A percentile compares a stretch with the other conserved stretches of the same genome.
Conservation (phyloP, 768 basidiomycete species). For the Tulasnella calospora region DNA sequence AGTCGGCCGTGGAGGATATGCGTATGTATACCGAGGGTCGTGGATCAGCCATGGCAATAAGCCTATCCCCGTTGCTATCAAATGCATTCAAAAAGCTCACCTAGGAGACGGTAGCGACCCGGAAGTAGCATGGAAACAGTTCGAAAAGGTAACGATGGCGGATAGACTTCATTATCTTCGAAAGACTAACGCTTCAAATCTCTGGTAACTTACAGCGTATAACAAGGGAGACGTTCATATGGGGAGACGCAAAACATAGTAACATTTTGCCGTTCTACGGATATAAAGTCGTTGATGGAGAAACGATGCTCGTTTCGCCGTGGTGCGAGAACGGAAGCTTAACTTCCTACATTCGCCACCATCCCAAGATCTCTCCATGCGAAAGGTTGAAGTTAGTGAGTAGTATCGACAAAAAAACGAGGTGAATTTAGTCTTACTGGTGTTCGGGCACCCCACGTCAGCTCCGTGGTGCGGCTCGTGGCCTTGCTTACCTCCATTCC, state of each 20-base stretch:
- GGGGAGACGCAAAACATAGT: slow-evolving; percentile 7
- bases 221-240: neutral
- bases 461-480: neutral
- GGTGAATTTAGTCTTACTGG: no score
- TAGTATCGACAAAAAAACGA: neutral
- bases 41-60: neutral
- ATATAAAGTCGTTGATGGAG: slow-evolving; percentile 1
- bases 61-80: neutral
- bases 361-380: neutral
- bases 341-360: slow-evolving; percentile 11
- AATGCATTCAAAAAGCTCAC: neutral
- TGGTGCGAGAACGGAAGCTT: slow-evolving; percentile 25
- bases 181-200: neutral
- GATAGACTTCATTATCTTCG: neutral
- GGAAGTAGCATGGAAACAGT: neutral
- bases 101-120: neutral
- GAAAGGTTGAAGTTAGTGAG: neutral
- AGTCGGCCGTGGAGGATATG: neutral
- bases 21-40: neutral
- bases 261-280: slow-evolving; percentile 23
- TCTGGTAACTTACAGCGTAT: neutral
- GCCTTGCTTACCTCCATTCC: neutral
- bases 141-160: neutral
- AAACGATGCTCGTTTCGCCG: slow-evolving; percentile 21
- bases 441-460: no score